Base-by-base conservation (phyloP, 148 eudicot genomes). In the Simmondsia chinensis region DNA sequence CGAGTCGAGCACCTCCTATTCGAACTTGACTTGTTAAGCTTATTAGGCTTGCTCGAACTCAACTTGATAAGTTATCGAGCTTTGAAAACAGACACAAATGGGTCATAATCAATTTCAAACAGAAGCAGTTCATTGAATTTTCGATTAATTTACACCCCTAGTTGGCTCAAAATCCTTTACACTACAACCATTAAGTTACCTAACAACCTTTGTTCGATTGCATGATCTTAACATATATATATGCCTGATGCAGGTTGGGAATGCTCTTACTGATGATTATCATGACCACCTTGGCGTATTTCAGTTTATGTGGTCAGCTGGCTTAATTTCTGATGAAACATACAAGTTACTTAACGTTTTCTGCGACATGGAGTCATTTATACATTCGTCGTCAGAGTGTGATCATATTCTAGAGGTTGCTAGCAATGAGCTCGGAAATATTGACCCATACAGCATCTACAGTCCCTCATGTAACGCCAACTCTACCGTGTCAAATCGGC, bases 271-370 rank as follows among this genome's bases (percentile, higher is more conserved):
- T 6, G 94, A 91, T 68, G 99, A 91, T 52, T 76, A 43, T 42
- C 68, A 66, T 46, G 99, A 91, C 57, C 82, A 79, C 54, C 56
- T 74, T 52, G 99, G 99, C 40, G 15, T 82, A 20, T 91, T 76
- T 66, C 81, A 91, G 47, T 91, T 82, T 56, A 57, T 85, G 94
- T 91, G 99, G 99, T 61, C 99, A 35, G 68, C 82, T 60, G 99
- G 99, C 50, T 49, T 91, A 77, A 82, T 91, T 43, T 91, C 99
- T 26, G 95, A 79, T 31, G 79, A 82, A 74, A 85, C 94, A 5
- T 86, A 63, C 73, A 91, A 74, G 72, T 66, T 62, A 60, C 65
- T 80, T 43, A 91, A 91, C 40, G 29, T 48, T 19, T 56, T 56
- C 31, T 91, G 99, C 9, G 86, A 67, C 60, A 47, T 44, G 33